These are phyloP conservation scores for Pleurotus djamor DNA, from an alignment of 768 basidiomycete species.

Conservation along the genomic window DNA sequence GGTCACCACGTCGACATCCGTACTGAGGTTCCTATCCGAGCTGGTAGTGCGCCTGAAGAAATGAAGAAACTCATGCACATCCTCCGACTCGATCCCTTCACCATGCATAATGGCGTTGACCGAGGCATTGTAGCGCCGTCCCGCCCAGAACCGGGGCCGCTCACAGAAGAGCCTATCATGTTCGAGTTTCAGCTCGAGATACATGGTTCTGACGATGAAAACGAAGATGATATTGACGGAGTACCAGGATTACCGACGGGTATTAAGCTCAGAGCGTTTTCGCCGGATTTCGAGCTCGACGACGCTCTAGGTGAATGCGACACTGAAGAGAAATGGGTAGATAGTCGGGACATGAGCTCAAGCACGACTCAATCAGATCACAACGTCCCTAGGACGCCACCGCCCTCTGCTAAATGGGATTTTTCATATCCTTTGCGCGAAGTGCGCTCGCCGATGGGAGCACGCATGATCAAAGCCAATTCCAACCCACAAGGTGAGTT, in stretches of 20 bases:
- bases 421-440: not conserved
- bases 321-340: not conserved
- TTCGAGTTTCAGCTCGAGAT: constrained; percentile 66
- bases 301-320: not conserved
- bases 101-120: constrained; percentile 53
- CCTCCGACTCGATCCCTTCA: constrained; percentile 76
- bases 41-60: constrained; percentile 65
- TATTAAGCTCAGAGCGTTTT: constrained; percentile 1
- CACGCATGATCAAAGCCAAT: no score
- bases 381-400: not conserved
- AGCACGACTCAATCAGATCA: not conserved
- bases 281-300: constrained; percentile 1
- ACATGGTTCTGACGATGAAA: constrained; percentile 6
- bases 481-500: no score
- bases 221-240: not conserved
- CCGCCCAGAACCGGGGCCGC: constrained; percentile 52
- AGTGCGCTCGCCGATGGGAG: not conserved
- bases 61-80: constrained; percentile 80
- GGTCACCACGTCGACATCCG: not conserved
- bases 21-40: constrained; percentile 61
- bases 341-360: not conserved
- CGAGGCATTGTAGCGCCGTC: constrained; percentile 31
- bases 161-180: constrained; percentile 57
- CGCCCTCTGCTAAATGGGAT: not conserved
- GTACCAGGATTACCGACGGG: not conserved